Evolutionary conservation across 805 yeast genomes (phyloP).

Genomic region (Schwanniomyces pseudopolymorphus): DNA sequence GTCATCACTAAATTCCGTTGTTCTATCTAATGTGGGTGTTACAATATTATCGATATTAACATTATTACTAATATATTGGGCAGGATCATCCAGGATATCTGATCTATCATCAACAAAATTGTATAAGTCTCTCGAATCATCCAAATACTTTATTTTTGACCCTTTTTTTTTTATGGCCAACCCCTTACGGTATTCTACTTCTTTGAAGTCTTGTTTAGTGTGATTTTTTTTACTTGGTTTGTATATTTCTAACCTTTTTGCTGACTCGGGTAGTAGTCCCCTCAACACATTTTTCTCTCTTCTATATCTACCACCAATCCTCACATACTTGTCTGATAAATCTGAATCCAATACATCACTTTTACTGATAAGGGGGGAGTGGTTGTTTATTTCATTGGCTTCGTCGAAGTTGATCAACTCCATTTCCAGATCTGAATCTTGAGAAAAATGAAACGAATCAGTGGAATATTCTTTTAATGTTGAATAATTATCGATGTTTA

Average conservation of each 20-base stretch:
- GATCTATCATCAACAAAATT: conserved; percentile 21
- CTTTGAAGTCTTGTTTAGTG: conserved; percentile 3
- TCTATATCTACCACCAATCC: conserved; percentile 24
- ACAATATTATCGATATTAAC: neutral
- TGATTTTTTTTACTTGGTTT: conserved; percentile 11
- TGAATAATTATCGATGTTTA: conserved; percentile 4
- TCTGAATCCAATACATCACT: neutral
- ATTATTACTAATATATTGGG: neutral
- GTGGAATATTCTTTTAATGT: neutral
- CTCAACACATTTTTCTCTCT: conserved; percentile 30
- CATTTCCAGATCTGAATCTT: neutral
- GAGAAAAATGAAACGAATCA: conserved; percentile 1
- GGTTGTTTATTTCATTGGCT: neutral
- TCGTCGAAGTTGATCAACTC: neutral
- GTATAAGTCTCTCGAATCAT: conserved; percentile 4
- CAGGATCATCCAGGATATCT: conserved; percentile 5
- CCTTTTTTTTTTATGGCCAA: conserved; percentile 31
- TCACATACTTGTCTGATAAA: conserved; percentile 10
- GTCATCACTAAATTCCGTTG: neutral
- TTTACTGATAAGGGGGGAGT: neutral
- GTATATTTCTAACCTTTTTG: conserved; percentile 29
- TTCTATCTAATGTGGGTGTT: neutral
- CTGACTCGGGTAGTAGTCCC: conserved; percentile 43
- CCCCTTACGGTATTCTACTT: conserved; percentile 30
- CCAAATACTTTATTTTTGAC: neutral